These are phyloP conservation scores for Hyphodiscus sp. DNA, from an alignment of 2,329 filamentous ascomycete genomes.

Conservation along the genomic window DNA sequence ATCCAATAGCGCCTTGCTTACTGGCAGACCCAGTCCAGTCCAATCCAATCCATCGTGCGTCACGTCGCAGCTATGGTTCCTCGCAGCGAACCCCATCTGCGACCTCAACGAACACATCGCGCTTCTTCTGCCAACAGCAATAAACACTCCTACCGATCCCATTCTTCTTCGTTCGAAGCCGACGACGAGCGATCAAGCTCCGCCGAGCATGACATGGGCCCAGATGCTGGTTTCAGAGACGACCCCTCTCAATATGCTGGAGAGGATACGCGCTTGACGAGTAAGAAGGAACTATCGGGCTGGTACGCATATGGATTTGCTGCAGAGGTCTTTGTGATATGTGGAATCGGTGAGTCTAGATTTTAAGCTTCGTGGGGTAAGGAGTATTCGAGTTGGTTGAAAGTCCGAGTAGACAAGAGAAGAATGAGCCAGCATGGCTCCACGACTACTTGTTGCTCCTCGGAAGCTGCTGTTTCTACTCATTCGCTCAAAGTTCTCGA, in stretches of 20 bases:
- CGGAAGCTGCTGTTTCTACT: no score
- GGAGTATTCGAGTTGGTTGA: not conserved
- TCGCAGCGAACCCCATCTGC: slow-evolving; percentile 16
- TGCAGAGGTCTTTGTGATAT: slow-evolving; percentile 93
- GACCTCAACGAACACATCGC: slow-evolving; percentile 18
- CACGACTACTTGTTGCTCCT: no score
- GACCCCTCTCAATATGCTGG: slow-evolving; percentile 55
- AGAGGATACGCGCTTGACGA: slow-evolving; percentile 86
- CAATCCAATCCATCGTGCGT: not conserved
- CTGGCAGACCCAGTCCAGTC: slow-evolving; percentile 7
- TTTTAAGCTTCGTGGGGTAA: slow-evolving; percentile 17
- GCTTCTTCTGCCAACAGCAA: slow-evolving; percentile 29
- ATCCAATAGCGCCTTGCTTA: slow-evolving; percentile 13
- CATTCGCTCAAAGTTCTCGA: no score
- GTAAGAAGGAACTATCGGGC: slow-evolving; percentile 76
- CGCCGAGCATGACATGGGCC: slow-evolving; percentile 29
- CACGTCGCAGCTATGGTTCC: slow-evolving; percentile 19
- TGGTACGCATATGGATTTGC: slow-evolving; percentile 98
- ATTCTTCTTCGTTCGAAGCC: slow-evolving; percentile 57
- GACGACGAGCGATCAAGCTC: slow-evolving; percentile 58
- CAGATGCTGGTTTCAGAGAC: slow-evolving; percentile 29
- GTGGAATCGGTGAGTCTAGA: slow-evolving; percentile 62
- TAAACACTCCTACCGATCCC: slow-evolving; percentile 51
- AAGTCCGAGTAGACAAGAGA: no score
- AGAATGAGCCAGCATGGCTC: no score